These are phyloP conservation scores for Platanthera zijinensis DNA, from an alignment of 106 monocot genomes.

Conservation along the genomic window DNA sequence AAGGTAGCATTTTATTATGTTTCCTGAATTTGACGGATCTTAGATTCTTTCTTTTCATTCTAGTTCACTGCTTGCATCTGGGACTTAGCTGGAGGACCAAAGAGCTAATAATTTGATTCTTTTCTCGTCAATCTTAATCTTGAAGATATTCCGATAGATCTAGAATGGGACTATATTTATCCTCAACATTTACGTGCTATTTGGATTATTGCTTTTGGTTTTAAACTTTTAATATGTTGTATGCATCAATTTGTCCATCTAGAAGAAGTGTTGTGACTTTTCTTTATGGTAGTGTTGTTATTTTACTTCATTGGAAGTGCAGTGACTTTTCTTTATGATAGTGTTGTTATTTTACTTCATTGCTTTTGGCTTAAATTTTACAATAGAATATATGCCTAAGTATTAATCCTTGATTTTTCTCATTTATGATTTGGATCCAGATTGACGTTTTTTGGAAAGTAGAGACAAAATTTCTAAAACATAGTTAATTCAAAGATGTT, in stretches of 20 bases:
- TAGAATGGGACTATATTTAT: neutral
- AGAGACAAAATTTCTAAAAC: no score
- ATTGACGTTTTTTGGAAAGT: no score
- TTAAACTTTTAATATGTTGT: neutral
- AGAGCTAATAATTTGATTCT: neutral
- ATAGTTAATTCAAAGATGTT: no score
- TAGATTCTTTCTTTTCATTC: neutral
- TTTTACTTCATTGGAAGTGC: neutral
- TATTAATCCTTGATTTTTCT: no score
- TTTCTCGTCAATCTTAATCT: neutral
- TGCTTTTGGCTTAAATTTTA: no score
- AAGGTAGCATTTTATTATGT: slow-evolving; percentile 36
- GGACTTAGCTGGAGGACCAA: neutral
- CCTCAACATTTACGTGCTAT: neutral
- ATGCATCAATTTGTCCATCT: neutral
- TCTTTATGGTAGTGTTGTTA: neutral
- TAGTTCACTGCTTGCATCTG: slow-evolving; percentile 1
- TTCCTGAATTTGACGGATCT: neutral
- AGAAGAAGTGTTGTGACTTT: neutral
- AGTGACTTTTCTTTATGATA: neutral
- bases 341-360: neutral
- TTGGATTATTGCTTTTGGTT: neutral
- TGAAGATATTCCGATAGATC: neutral
- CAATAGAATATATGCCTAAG: no score
- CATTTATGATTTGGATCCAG: no score